Evolutionary conservation across 2,329 filamentous ascomycete genomes (phyloP), one percentile per base, ranked within the genome.

Genomic region (Neophaeococcomyces mojaviensis): DNA sequence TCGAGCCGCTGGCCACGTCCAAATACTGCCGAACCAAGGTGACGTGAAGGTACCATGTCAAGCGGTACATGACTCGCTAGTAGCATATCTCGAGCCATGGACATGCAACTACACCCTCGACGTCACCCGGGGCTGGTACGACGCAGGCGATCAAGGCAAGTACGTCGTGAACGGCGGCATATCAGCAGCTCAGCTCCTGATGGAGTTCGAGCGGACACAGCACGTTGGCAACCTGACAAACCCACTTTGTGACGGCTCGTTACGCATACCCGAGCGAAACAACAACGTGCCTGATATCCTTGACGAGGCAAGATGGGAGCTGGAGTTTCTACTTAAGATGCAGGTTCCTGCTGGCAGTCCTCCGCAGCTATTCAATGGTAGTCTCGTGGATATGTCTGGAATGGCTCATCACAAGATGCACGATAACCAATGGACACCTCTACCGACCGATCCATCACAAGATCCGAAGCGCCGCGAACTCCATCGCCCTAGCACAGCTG

Each of bases 121-220:
- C 18, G 39, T 32, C 24, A 42, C 39, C 15, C 39, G 33, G 16
- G 39, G 39, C n/a, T 42, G 39, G 39, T 42, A 42, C 26, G 39
- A 42, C 16, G 39, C 39, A 18, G 39, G 39, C 5, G 39, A 42
- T 31, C 39, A 42, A 19, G 39, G 39, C 16, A 42, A 42, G 22
- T 42, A 42, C 26, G 39, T 42, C 22, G 39, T 42, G n/a, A 42
- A 42, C 31, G 39, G 39, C 22, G 39, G 39, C 9, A 42, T 42
- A 30, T 42, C 39, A n/a, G 39, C 39, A 24, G 39, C 39, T 31
- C 39, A 42, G 16, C 39, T 42, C 16, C 39, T 42, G 8, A 42
- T 42, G 39, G 39, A 42, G 24, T 42, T 31, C 24, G 39, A 42
- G 26, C 39, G 39, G 13, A 42, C 39, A 18, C 39, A 15, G 28